Conservation (phyloP, 148 eudicot species). For the Silene conica region DNA sequence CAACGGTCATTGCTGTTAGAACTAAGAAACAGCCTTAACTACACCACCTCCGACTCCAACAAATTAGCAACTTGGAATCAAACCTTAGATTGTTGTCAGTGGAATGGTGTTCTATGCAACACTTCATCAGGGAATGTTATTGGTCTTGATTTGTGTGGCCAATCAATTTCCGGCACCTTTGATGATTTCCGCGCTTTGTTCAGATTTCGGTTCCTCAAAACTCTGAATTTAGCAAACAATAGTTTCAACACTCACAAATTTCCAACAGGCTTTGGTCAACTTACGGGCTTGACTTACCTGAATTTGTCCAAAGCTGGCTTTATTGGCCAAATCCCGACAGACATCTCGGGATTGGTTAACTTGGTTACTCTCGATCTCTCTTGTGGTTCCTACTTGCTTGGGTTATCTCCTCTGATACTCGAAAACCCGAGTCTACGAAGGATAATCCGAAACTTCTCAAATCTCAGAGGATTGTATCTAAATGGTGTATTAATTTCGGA, state of each 20-base stretch:
- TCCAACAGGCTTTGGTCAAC: conserved; percentile 26
- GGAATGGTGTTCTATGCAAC: conserved; percentile 23
- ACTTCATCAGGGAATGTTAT: conserved; percentile 22
- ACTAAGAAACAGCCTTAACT: conserved; percentile 1
- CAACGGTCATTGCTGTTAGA: conserved; percentile 20
- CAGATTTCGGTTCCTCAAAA: conserved; percentile 23
- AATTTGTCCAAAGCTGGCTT: conserved; percentile 40
- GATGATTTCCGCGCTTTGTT: conserved; percentile 1
- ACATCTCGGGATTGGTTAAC: conserved; percentile 27
- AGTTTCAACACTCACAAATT: conserved; percentile 15
- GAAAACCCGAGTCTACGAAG: conserved; percentile 25
- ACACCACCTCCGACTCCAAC: neutral
- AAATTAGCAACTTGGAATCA: conserved; percentile 17
- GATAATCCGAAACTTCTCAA: conserved; percentile 29
- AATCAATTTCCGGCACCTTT: neutral
- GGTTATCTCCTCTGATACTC: conserved; percentile 11
- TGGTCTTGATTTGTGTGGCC: conserved; percentile 21
- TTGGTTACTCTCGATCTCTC: conserved; percentile 48
- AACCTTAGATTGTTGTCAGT: conserved; percentile 20
- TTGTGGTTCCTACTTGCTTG: neutral
- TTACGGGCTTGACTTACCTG: conserved; percentile 33
- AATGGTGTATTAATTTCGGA: conserved; percentile 36
- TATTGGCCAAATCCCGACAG: conserved; percentile 32
- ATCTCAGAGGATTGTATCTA: conserved; percentile 34
- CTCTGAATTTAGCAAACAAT: conserved; percentile 36